phyloP scores from a whole-genome alignment of 73 alveolate genomes.

The Paramecium sonneborni region DNA sequence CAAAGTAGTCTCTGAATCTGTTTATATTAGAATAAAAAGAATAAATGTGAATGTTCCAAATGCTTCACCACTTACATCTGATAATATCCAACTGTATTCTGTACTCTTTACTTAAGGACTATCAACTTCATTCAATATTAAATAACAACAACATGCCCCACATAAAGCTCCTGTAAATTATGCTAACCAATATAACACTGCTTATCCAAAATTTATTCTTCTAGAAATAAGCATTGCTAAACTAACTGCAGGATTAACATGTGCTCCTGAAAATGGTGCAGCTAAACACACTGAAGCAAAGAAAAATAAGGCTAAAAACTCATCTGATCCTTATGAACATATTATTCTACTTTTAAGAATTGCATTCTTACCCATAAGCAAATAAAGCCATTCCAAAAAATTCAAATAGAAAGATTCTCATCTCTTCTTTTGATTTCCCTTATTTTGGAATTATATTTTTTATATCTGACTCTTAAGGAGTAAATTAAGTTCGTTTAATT shows the following conservation, averaged over 20 bases:
- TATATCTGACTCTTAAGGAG: constrained; percentile 21
- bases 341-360: not conserved
- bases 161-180: constrained; percentile 44
- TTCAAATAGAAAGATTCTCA: constrained; percentile 31
- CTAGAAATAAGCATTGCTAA: constrained; percentile 46
- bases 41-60: constrained; percentile 28
- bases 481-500: constrained; percentile 23
- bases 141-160: constrained; percentile 13
- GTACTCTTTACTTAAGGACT: constrained; percentile 17
- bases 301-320: constrained; percentile 43
- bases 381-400: constrained; percentile 45
- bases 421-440: constrained; percentile 14
- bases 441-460: constrained; percentile 12
- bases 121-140: constrained; percentile 40
- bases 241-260: constrained; percentile 39
- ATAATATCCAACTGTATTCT: constrained; percentile 4
- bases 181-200: constrained; percentile 48
- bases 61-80: constrained; percentile 28
- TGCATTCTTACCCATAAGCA: constrained; percentile 33
- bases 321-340: constrained; percentile 48
- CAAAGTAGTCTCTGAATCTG: constrained; percentile 23
- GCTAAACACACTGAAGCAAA: constrained; percentile 55
- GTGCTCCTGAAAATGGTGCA: constrained; percentile 57
- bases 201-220: constrained; percentile 43
- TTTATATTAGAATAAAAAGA: constrained; percentile 19